Conservation (phyloP, 1,139 yeast species). For the Suhomyces chickasaworum region DNA sequence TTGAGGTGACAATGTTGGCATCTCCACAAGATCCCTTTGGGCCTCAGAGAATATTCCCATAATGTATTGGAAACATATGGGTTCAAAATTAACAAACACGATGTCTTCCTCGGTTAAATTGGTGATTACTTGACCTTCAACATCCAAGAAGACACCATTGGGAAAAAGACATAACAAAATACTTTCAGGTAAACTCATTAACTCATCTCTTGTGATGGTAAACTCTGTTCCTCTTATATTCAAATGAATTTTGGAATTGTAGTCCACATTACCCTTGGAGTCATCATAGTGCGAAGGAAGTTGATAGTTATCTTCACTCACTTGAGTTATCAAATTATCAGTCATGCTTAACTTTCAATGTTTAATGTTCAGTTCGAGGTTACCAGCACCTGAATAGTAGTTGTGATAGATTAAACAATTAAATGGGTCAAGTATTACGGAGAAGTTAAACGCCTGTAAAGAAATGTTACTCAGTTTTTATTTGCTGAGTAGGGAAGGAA, state of each 20-base stretch:
- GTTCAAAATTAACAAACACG: constrained; percentile 82
- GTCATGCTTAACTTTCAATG: constrained; percentile 25
- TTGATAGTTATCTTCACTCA: constrained; percentile 44
- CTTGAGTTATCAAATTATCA: constrained; percentile 65
- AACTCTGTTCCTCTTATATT: constrained; percentile 65
- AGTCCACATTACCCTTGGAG: constrained; percentile 42
- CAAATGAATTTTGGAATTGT: constrained; percentile 64
- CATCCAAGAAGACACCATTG: constrained; percentile 82
- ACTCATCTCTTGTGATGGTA: constrained; percentile 80
- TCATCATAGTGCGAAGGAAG: constrained; percentile 23
- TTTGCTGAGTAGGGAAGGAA: constrained; percentile 1
- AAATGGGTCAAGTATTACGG: background rate
- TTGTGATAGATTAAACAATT: background rate
- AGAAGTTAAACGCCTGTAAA: background rate
- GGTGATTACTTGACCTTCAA: constrained; percentile 71
- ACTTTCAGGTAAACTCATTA: constrained; percentile 89
- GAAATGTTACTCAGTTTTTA: background rate
- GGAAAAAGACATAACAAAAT: constrained; percentile 85
- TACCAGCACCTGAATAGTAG: constrained; percentile 18
- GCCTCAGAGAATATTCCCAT: constrained; percentile 62
- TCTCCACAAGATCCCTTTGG: constrained; percentile 36
- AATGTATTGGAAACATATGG: constrained; percentile 82
- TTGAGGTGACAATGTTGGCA: constrained; percentile 32
- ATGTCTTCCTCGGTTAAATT: constrained; percentile 75
- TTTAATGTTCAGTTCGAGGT: constrained; percentile 11